Conservation (phyloP, 257 asterid genomes). For the Lavandula angustifolia region DNA sequence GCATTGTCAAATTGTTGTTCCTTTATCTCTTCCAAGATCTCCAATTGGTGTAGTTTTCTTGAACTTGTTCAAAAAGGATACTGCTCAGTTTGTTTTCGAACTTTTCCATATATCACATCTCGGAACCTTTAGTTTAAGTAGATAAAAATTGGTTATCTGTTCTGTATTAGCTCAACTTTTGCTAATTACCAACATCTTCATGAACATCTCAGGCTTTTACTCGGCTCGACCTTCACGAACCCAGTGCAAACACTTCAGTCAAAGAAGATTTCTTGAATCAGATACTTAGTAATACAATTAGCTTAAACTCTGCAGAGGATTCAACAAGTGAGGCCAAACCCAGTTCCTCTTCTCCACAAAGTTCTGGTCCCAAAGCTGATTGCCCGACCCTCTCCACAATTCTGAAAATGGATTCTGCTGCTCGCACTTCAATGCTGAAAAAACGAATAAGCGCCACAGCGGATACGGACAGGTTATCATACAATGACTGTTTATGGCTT, state of each 20-base stretch:
- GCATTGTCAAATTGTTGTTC: no score
- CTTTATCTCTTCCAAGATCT: no score
- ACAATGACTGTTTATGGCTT: conserved; percentile 66
- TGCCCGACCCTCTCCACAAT: conserved; percentile 60
- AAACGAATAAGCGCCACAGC: conserved; percentile 52
- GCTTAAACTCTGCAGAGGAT: conserved; percentile 33
- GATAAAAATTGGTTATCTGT: background rate
- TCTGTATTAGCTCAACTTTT: conserved; percentile 4
- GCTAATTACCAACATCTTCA: background rate
- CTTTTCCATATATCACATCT: background rate
- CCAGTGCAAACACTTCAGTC: conserved; percentile 26
- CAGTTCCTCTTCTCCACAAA: conserved; percentile 26
- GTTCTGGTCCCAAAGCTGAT: conserved; percentile 29
- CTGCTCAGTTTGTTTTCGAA: background rate
- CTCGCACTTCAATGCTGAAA: conserved; percentile 68
- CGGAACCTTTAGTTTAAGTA: background rate
- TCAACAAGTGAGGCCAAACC: conserved; percentile 29
- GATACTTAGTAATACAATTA: conserved; percentile 32
- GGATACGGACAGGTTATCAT: conserved; percentile 43
- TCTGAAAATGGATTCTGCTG: conserved; percentile 63
- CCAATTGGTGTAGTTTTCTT: no score
- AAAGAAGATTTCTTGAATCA: conserved; percentile 34
- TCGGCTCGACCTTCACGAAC: conserved; percentile 42
- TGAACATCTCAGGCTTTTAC: conserved; percentile 56
- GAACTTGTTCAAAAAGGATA: no score